These are phyloP conservation scores for Selenicereus undatus DNA, from an alignment of 148 eudicot genomes.

Conservation along the genomic window DNA sequence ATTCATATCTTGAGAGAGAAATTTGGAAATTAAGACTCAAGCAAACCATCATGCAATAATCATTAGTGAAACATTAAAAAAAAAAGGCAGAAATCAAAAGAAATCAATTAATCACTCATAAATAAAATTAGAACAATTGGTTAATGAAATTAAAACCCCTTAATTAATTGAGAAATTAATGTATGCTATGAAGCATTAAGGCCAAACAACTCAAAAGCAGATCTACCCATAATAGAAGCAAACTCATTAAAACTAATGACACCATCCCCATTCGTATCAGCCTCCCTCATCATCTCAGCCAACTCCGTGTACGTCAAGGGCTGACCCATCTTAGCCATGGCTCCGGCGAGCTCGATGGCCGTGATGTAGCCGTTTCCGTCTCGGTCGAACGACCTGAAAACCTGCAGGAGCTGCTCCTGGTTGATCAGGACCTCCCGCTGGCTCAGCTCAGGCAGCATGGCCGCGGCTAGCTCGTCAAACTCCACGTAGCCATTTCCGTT, in stretches of 20 bases:
- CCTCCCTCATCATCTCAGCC: conserved; percentile 58
- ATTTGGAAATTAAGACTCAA: too few relatives aligned
- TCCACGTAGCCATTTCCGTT: conserved; percentile 61
- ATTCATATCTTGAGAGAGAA: not conserved
- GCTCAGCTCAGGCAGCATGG: conserved; percentile 44
- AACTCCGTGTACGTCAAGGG: conserved; percentile 58
- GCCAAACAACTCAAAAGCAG: conserved; percentile 55
- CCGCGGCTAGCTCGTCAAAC: conserved; percentile 54
- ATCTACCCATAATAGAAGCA: conserved; percentile 50
- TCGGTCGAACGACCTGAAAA: conserved; percentile 54
- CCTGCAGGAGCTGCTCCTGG: conserved; percentile 54
- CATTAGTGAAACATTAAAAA: not conserved
- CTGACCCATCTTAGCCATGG: conserved; percentile 75
- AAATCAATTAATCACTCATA: not conserved
- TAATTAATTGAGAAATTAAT: too few relatives aligned
- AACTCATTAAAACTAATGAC: conserved; percentile 67
- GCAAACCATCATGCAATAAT: too few relatives aligned
- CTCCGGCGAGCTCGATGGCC: conserved; percentile 59
- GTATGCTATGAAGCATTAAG: not conserved
- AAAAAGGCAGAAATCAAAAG: not conserved
- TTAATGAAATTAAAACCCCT: not conserved
- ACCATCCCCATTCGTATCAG: conserved; percentile 71
- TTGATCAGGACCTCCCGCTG: conserved; percentile 39
- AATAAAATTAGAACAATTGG: not conserved
- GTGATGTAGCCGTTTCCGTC: conserved; percentile 67